These are phyloP conservation scores for Tuber melanosporum DNA, from an alignment of 495 filamentous ascomycete species.

Conservation along the genomic window DNA sequence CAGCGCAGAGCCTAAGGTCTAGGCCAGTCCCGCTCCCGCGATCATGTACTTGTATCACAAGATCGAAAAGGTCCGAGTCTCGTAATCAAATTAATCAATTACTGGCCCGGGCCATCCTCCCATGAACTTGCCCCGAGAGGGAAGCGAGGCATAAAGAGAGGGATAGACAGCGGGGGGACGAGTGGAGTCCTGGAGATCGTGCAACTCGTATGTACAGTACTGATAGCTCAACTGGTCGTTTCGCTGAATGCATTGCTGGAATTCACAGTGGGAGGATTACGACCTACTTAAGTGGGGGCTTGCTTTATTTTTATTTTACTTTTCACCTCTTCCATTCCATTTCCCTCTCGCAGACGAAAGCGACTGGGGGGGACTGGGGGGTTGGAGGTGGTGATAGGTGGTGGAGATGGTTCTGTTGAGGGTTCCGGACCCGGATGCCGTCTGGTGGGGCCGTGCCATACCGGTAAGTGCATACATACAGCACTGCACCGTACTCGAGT, in stretches of 20 bases:
- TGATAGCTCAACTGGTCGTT: background rate
- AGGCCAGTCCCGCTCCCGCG: slow-evolving; percentile 4
- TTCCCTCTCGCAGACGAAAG: background rate
- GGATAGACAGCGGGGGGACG: background rate
- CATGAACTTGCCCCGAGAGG: background rate
- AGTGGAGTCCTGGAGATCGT: background rate
- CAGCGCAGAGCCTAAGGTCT: background rate
- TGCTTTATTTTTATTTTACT: background rate
- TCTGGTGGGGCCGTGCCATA: background rate
- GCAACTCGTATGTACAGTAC: background rate
- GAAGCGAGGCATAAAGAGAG: background rate
- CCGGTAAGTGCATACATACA: background rate
- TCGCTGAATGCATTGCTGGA: background rate
- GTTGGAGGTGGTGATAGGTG: background rate
- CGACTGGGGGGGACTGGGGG: background rate
- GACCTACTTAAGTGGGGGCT: background rate
- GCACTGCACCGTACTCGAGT: background rate
- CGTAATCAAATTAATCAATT: background rate
- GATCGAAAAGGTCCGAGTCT: background rate
- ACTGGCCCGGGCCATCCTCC: background rate
- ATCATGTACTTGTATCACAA: slow-evolving; percentile 3
- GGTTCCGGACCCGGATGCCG: background rate
- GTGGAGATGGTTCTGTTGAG: background rate
- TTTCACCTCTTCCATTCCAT: background rate
- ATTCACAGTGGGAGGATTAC: background rate